Percentiles rank a stretch among this genome's conserved stretches.
Conservation (phyloP, 1,284 basidiomycete genomes). For the Leccinum pseudoinsigne region DNA sequence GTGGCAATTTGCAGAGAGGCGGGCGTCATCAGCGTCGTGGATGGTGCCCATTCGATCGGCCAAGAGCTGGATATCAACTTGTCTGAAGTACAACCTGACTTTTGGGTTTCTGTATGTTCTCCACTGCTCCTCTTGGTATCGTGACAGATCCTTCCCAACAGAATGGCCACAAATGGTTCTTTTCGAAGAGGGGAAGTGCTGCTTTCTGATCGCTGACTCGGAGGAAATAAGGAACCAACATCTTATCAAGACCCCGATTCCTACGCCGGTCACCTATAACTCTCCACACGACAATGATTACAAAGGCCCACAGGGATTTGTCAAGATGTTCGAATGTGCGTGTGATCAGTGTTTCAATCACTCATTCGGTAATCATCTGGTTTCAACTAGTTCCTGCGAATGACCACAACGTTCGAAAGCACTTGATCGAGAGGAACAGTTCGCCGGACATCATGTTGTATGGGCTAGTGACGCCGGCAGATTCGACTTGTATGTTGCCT, state of each 20-base stretch:
- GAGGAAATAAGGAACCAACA: too few relatives aligned
- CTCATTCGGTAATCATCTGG: too few relatives aligned
- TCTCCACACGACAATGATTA: too few relatives aligned
- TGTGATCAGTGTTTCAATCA: too few relatives aligned
- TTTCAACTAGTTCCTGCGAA: constrained; percentile 58
- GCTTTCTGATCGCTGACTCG: neutral
- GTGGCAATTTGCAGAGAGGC: constrained; percentile 69
- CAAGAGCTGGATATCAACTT: constrained; percentile 64
- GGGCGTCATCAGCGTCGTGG: constrained; percentile 70
- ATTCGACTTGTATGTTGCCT: constrained; percentile 76
- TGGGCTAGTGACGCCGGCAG: constrained; percentile 77
- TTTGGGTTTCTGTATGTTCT: constrained; percentile 70
- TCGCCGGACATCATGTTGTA: constrained; percentile 84
- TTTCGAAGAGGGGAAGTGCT: constrained; percentile 69
- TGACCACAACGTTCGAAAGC: constrained; percentile 64
- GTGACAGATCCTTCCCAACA: constrained; percentile 22
- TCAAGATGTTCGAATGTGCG: too few relatives aligned
- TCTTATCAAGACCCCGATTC: too few relatives aligned
- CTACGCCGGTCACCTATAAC: too few relatives aligned
- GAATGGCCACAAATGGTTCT: constrained; percentile 89
- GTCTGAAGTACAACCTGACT: constrained; percentile 64
- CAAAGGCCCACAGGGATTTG: too few relatives aligned
- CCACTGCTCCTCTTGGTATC: neutral
- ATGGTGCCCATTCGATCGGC: constrained; percentile 86
- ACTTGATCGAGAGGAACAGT: constrained; percentile 75